phyloP scores from a whole-genome alignment of 1,284 basidiomycete species.

The Mycosarcoma maydis region DNA sequence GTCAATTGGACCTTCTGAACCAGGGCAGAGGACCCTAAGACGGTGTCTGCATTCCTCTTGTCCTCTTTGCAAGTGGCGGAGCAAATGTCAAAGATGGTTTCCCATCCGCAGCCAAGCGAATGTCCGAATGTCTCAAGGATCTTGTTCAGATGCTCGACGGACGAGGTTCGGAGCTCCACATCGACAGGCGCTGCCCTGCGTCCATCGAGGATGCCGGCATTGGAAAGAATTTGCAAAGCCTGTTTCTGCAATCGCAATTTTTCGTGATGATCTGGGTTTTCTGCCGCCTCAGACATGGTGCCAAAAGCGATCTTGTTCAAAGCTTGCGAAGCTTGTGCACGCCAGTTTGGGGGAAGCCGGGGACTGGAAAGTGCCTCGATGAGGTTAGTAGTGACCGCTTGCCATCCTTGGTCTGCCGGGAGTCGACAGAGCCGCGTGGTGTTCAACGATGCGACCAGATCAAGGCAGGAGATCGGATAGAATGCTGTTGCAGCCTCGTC shows the following conservation, averaged over 20 bases:
- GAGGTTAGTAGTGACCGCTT: conserved; percentile 80
- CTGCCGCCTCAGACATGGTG: conserved; percentile 71
- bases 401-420: conserved; percentile 85
- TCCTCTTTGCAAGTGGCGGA: conserved; percentile 44
- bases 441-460: conserved; percentile 81
- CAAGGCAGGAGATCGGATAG: conserved; percentile 86
- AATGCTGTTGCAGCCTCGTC: conserved; percentile 7
- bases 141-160: conserved; percentile 85
- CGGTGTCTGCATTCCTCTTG: conserved; percentile 43
- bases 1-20: conserved; percentile 64
- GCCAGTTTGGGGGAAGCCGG: conserved; percentile 78
- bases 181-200: conserved; percentile 62
- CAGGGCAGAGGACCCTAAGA: conserved; percentile 34
- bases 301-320: conserved; percentile 72
- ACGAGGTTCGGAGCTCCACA: conserved; percentile 82
- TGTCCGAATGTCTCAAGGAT: conserved; percentile 88
- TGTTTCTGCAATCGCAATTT: conserved; percentile 80
- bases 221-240: conserved; percentile 81
- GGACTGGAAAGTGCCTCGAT: conserved; percentile 77
- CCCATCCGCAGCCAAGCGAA: conserved; percentile 89
- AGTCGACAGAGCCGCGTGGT: conserved; percentile 83
- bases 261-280: conserved; percentile 25
- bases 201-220: conserved; percentile 77
- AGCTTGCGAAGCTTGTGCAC: conserved; percentile 84
- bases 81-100: conserved; percentile 83